phyloP scores from a whole-genome alignment of 2,329 filamentous ascomycete genomes.

The Aureobasidium namibiae region DNA sequence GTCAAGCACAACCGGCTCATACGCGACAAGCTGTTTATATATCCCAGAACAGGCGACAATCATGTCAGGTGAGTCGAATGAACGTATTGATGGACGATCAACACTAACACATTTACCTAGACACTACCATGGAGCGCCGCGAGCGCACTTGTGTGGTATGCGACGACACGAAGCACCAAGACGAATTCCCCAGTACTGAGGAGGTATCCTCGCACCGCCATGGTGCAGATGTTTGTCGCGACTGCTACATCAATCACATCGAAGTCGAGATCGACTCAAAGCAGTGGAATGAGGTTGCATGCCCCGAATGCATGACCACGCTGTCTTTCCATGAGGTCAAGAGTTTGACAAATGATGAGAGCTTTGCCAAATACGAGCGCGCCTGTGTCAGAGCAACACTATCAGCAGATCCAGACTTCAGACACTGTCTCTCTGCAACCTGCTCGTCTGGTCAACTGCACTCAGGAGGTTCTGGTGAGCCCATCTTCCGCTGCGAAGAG shows the following conservation, averaged over 20 bases:
- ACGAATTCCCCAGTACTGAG: not conserved
- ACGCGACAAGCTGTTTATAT: too few species aligned
- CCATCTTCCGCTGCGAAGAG: conserved; percentile 22
- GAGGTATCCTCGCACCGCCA: not conserved
- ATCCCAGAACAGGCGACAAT: too few species aligned
- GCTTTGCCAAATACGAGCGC: not conserved
- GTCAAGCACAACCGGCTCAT: too few species aligned
- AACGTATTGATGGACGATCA: too few species aligned
- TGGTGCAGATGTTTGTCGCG: not conserved
- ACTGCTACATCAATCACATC: not conserved
- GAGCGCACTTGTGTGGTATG: not conserved
- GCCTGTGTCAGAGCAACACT: not conserved
- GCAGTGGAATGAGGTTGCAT: not conserved
- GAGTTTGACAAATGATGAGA: not conserved
- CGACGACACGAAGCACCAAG: not conserved
- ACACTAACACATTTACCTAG: too few species aligned
- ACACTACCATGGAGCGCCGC: too few species aligned
- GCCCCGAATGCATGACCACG: not conserved
- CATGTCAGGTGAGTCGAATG: too few species aligned
- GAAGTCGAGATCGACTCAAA: not conserved
- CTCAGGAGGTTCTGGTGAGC: conserved; percentile 14
- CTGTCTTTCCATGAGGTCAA: not conserved
- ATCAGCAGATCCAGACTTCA: not conserved
- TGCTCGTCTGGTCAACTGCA: conserved; percentile 18
- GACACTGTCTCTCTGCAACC: not conserved